These are phyloP conservation scores for Nissolia schottii DNA, from an alignment of 306 rosid genomes.

Conservation along the genomic window DNA sequence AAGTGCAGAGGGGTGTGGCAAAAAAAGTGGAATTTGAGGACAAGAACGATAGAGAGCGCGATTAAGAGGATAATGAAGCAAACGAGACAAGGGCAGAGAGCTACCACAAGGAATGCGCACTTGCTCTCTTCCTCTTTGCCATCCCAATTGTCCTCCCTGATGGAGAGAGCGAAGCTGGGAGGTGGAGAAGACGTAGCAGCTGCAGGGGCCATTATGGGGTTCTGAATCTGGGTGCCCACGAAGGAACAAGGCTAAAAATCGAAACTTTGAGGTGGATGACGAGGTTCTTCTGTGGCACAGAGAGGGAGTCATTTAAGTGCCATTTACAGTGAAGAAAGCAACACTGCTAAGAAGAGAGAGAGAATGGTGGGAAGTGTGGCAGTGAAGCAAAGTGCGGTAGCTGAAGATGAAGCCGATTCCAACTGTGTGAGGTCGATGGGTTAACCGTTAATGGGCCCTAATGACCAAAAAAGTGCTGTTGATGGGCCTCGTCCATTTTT, in stretches of 20 bases:
- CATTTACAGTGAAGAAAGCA: conserved; percentile 31
- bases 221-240: not conserved
- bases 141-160: conserved; percentile 40
- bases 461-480: too few species aligned
- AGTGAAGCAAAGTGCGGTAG: not conserved
- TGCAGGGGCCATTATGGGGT: conserved; percentile 49
- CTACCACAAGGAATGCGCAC: conserved; percentile 56
- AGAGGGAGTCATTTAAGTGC: conserved; percentile 53
- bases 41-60: conserved; percentile 48
- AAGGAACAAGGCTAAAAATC: conserved; percentile 10
- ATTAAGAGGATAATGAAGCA: conserved; percentile 65
- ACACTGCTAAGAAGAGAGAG: not conserved
- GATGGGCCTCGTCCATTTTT: too few species aligned
- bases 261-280: not conserved
- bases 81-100: conserved; percentile 80
- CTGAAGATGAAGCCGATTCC: not conserved
- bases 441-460: conserved; percentile 7
- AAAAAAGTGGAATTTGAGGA: conserved; percentile 69
- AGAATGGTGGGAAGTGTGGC: not conserved
- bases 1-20: conserved; percentile 79
- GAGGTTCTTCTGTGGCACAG: conserved; percentile 12
- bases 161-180: conserved; percentile 46
- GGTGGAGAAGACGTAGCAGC: conserved; percentile 35
- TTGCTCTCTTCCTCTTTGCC: conserved; percentile 46
- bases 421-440: not conserved